A percentile compares a stretch with the other conserved stretches of the same genome.
These are phyloP conservation scores for Lodderomyces parapsilosis DNA, from an alignment of 1,139 yeast genomes.

Conservation along the genomic window DNA sequence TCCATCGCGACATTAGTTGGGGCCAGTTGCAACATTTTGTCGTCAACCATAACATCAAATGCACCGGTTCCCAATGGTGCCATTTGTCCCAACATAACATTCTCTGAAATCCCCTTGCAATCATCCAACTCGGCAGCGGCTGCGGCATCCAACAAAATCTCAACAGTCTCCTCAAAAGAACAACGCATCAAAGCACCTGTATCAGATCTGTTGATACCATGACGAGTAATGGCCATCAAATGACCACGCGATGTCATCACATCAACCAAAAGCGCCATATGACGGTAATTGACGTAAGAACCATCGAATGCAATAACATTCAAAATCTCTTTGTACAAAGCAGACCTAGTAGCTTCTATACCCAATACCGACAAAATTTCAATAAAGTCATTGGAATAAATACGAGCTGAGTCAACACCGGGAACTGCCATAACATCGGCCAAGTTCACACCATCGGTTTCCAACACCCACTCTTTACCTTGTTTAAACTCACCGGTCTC, in stretches of 20 bases:
- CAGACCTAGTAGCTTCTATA: slow-evolving; percentile 97
- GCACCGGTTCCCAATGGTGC: slow-evolving; percentile 99
- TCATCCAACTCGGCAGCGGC: slow-evolving; percentile 97
- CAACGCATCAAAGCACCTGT: slow-evolving; percentile 99
- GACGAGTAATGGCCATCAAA: slow-evolving; percentile 98
- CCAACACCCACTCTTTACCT: slow-evolving; percentile 96
- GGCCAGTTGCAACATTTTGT: slow-evolving; percentile 71
- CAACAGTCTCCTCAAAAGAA: slow-evolving; percentile 98
- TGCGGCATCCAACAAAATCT: slow-evolving; percentile 95
- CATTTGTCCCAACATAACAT: slow-evolving; percentile 95
- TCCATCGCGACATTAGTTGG: slow-evolving; percentile 53
- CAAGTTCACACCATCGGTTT: slow-evolving; percentile 96
- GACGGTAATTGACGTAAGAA: slow-evolving; percentile 98
- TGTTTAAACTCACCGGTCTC: slow-evolving; percentile 83
- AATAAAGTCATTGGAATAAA: slow-evolving; percentile 94
- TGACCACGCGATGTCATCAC: slow-evolving; percentile 99
- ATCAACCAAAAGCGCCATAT: slow-evolving; percentile 95
- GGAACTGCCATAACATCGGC: slow-evolving; percentile 94
- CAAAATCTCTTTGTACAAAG: slow-evolving; percentile 88
- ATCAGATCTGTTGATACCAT: slow-evolving; percentile 97
- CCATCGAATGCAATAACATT: slow-evolving; percentile 99
- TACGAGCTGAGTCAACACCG: slow-evolving; percentile 88
- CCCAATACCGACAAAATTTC: slow-evolving; percentile 94
- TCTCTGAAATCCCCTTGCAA: slow-evolving; percentile 97
- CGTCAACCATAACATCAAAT: slow-evolving; percentile 94